Percentiles rank a stretch among this genome's conserved stretches.
These are phyloP conservation scores for Colletotrichum chlorophyti DNA, from an alignment of 2,329 filamentous ascomycete species.

Conservation along the genomic window DNA sequence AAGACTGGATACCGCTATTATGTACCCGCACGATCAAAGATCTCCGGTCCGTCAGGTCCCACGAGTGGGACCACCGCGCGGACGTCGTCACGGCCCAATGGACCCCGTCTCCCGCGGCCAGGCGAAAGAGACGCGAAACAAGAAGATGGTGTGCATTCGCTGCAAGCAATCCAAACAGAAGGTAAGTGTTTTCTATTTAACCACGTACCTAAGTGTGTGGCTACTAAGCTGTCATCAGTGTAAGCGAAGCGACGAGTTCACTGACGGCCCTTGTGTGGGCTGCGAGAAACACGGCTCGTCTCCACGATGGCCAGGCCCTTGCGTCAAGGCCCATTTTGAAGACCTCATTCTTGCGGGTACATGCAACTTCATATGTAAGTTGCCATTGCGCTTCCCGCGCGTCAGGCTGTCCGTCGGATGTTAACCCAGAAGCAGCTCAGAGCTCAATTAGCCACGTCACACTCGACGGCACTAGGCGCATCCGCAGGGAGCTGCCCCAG, in stretches of 20 bases:
- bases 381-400: background rate
- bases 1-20: background rate
- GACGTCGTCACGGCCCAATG: constrained; percentile 24
- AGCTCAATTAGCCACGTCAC: constrained; percentile 49
- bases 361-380: constrained; percentile 51
- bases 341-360: constrained; percentile 50
- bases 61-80: constrained; percentile 5
- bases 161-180: constrained; percentile 27
- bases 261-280: constrained; percentile 14
- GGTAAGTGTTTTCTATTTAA: background rate
- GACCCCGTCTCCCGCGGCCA: constrained; percentile 3
- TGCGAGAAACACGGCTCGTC: constrained; percentile 17
- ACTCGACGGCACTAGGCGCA: constrained; percentile 39
- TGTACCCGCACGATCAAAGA: background rate
- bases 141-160: constrained; percentile 29
- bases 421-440: constrained; percentile 40
- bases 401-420: too few species aligned
- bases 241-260: background rate
- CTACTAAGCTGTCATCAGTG: constrained; percentile 3
- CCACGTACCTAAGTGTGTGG: too few species aligned
- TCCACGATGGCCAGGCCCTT: constrained; percentile 36
- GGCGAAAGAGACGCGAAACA: constrained; percentile 26
- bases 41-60: background rate
- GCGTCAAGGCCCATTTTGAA: constrained; percentile 49
- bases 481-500: constrained; percentile 47